Base-by-base conservation (phyloP, 352 stramenopile genomes). In the Globisporangium ultimum region DNA sequence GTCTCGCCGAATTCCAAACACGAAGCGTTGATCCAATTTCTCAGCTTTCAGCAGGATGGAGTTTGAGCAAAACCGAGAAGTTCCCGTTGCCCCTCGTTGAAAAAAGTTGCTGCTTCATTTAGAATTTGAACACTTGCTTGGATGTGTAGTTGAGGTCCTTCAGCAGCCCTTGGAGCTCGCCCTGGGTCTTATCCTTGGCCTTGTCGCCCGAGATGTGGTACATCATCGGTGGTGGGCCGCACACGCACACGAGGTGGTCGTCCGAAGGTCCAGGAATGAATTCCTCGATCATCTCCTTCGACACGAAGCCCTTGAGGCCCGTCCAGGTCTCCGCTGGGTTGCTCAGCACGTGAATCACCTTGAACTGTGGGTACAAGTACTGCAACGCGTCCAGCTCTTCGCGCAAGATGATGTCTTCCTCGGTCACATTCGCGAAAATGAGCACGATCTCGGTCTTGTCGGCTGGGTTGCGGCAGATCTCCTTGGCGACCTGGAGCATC, bases 171-270 rank as follows among this genome's bases (percentile, higher is more conserved):
- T 89, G 78, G 38, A 97, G 66, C 53, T 92, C 77, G 53, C 89
- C 89, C 70, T 97, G 89, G 42, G 71, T 80, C 48, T 67, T 88
- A 72, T 97, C 87, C 72, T 89, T 85, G 34, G 80, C 82, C 72
- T 95, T 95, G 69, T 91, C 74, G 52, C 89, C 87, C 42, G 82
- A 96, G 49, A 97, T 62, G 61, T 92, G 80, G 70, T 94, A 88
- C 88, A 96, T 95, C 79, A 97, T 93, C 18, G 84, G 78, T 12
- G 81, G 89, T 20, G 91, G 91, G 14, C 91, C 91, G 64, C 89
- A 97, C 51, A 97, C 87, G 42, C 89, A 93, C 32, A 97, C 74
- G 22, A 96, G 66, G 64, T 84, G 65, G 28, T 97, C 85, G 32
- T 92, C 71, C 13, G 80, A 85, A 12, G 89, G 84, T 43, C 63